phyloP scores from a whole-genome alignment of 108 stramenopile species.

The Mediolabrus comicus region DNA sequence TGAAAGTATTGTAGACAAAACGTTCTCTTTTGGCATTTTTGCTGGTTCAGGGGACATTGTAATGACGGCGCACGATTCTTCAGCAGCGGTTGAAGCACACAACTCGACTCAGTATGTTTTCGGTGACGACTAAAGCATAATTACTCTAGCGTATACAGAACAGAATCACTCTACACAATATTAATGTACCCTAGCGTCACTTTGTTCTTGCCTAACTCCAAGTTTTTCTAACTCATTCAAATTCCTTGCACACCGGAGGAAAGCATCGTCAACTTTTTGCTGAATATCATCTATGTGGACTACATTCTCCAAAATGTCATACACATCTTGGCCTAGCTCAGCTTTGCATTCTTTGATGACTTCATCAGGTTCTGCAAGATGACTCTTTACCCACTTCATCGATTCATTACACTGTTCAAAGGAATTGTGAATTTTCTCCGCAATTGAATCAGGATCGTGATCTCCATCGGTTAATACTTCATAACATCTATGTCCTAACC shows the following conservation, averaged over 20 bases:
- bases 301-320: constrained; percentile 20
- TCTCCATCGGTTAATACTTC: constrained; percentile 7
- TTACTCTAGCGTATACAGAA: neutral
- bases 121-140: neutral
- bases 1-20: neutral
- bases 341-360: constrained; percentile 13
- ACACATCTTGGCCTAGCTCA: constrained; percentile 13
- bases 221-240: constrained; percentile 1
- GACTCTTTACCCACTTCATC: constrained; percentile 7
- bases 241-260: constrained; percentile 2
- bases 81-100: neutral
- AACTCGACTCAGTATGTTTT: neutral
- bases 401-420: neutral
- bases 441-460: neutral
- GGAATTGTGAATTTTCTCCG: neutral
- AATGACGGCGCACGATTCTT: neutral
- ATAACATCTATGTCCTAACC: constrained; percentile 6
- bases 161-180: neutral
- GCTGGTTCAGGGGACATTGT: neutral
- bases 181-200: neutral
- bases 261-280: constrained; percentile 8
- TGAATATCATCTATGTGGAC: constrained; percentile 5
- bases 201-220: neutral
- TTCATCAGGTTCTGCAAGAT: neutral
- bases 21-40: neutral